These are phyloP conservation scores for Leccinum subtestaceum DNA, from an alignment of 768 basidiomycete genomes.

Conservation along the genomic window DNA sequence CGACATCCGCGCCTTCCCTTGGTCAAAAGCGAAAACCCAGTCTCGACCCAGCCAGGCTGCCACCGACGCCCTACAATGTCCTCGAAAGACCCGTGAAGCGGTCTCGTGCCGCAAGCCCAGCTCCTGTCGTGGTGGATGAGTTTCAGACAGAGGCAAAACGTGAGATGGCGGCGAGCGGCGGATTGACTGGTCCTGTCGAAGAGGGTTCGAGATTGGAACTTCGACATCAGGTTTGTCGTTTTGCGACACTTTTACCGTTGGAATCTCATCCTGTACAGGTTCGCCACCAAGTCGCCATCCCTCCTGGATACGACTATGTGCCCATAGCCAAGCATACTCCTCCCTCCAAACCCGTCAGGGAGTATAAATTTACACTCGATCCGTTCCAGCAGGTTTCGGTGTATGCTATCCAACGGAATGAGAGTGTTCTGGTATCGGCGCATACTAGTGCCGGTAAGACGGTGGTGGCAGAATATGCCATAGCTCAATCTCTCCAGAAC, in stretches of 20 bases:
- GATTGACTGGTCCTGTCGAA: slow-evolving; percentile 73
- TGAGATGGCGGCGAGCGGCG: slow-evolving; percentile 86
- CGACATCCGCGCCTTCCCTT: neutral
- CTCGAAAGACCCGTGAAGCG: slow-evolving; percentile 49
- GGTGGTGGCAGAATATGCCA: slow-evolving; percentile 98
- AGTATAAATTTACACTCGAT: slow-evolving; percentile 95
- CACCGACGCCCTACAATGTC: slow-evolving; percentile 20
- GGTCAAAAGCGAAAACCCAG: slow-evolving; percentile 29
- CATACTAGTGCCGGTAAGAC: slow-evolving; percentile 99
- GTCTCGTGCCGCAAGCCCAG: slow-evolving; percentile 56
- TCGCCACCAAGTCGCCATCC: slow-evolving; percentile 94
- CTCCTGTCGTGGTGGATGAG: slow-evolving; percentile 85
- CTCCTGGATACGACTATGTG: slow-evolving; percentile 85
- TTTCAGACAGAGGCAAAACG: slow-evolving; percentile 93
- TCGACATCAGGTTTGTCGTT: slow-evolving; percentile 59
- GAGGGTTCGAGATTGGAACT: slow-evolving; percentile 71
- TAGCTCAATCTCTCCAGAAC: slow-evolving; percentile 90
- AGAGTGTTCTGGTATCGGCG: slow-evolving; percentile 95
- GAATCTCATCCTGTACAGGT: slow-evolving; percentile 48
- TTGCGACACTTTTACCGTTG: neutral
- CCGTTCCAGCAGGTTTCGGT: slow-evolving; percentile 97
- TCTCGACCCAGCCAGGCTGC: slow-evolving; percentile 6
- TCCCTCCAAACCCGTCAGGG: slow-evolving; percentile 83
- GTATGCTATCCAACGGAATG: slow-evolving; percentile 93
- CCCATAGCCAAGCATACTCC: slow-evolving; percentile 92